Evolutionary conservation across 2,329 filamentous ascomycete genomes (phyloP).

Genomic region (Fusarium haematococcum): DNA sequence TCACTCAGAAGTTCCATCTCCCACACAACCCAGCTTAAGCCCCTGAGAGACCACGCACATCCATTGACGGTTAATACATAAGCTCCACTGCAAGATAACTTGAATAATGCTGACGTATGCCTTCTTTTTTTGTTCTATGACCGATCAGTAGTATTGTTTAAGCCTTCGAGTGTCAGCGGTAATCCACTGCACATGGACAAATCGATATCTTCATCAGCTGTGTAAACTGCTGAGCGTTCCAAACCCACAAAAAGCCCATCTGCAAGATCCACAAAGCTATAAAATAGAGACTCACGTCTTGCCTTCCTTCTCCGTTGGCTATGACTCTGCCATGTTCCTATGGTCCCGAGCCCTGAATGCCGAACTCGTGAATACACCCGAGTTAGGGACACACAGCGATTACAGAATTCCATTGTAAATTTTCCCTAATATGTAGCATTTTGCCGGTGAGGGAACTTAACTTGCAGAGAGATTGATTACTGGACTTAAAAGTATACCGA

Average conservation of each 20-base stretch:
- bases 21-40: background rate
- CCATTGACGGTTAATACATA: background rate
- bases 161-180: background rate
- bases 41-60: background rate
- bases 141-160: background rate
- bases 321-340: too few species aligned
- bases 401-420: too few species aligned
- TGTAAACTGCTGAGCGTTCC: background rate
- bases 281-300: background rate
- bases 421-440: too few species aligned
- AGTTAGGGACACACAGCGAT: too few species aligned
- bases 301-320: too few species aligned
- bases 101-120: background rate
- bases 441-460: too few species aligned
- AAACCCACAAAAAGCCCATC: background rate
- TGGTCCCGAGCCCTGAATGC: too few species aligned
- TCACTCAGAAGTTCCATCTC: background rate
- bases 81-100: background rate
- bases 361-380: too few species aligned
- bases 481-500: too few species aligned
- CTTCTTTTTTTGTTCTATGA: background rate
- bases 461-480: too few species aligned
- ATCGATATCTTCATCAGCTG: background rate
- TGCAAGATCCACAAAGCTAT: accelerated
- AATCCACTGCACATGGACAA: background rate